Percentiles rank a stretch among this genome's conserved stretches.
Conservation (phyloP, 768 basidiomycete genomes). For the Agaricus subrufescens region DNA sequence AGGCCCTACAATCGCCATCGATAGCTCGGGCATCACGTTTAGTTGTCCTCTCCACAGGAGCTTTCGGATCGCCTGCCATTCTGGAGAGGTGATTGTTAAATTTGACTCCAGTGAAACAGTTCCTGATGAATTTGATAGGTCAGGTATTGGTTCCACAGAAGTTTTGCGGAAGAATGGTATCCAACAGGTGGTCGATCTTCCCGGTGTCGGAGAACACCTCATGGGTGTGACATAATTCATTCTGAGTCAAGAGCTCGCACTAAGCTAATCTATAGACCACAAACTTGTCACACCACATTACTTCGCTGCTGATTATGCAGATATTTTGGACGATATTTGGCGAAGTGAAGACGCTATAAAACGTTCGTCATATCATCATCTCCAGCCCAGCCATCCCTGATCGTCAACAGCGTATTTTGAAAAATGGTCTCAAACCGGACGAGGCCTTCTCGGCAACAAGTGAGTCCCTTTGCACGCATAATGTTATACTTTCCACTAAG, state of each 20-base stretch:
- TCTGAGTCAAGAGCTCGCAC: background rate
- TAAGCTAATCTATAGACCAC: conserved; percentile 29
- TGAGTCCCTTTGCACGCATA: conserved; percentile 26
- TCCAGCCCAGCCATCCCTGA: too few species aligned
- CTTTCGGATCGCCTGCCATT: conserved; percentile 53
- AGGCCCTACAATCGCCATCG: conserved; percentile 14
- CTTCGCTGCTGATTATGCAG: conserved; percentile 36
- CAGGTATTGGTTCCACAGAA: conserved; percentile 54
- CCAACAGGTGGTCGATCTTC: conserved; percentile 51
- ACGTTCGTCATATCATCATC: conserved; percentile 24
- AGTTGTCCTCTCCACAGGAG: conserved; percentile 46
- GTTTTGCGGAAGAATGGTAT: conserved; percentile 43
- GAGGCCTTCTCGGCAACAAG: conserved; percentile 53
- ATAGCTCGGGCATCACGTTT: conserved; percentile 36
- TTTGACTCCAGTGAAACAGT: background rate
- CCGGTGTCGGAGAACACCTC: conserved; percentile 73
- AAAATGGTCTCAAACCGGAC: conserved; percentile 30
- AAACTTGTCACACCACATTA: conserved; percentile 33
- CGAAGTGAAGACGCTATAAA: conserved; percentile 31
- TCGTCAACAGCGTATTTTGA: conserved; percentile 14
- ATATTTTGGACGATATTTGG: conserved; percentile 46
- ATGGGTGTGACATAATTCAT: conserved; percentile 30
- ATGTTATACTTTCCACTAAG: background rate
- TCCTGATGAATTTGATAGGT: conserved; percentile 12
- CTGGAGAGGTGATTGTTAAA: conserved; percentile 35